Evolutionary conservation across 176 grass and related monocot genomes (phyloP), one percentile per base, ranked within the genome.

Genomic region (Oryza glaberrima): DNA sequence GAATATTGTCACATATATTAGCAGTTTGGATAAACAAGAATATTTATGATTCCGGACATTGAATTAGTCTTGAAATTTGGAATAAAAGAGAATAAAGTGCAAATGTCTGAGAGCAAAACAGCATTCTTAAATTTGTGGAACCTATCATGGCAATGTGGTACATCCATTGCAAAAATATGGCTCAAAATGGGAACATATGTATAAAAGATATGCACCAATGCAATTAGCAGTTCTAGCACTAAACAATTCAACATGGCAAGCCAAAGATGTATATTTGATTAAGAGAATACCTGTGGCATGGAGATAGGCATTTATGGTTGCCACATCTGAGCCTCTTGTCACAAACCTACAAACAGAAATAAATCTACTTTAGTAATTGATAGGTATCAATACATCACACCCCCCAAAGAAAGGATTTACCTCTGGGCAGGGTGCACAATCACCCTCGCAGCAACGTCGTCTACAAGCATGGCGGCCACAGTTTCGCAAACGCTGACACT

Each of bases 401-500:
- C 10, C 12, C 48, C 44, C 15, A 68, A 65, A 77, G 13, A 76
- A 67, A 66, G 71, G 4, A 68, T 64, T 68, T 44, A 93, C 96
- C 93, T 98, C 96, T 63, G 89, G 88, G 76, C 96, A 98, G 43
- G 91, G 77, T 78, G 80, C 83, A 70, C 96, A 98, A 85, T 93
- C 94, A 61, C 96, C 91, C 83, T 83, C 83, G 78, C 96, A 98
- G 67, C 96, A 98, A 73, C 96, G 91, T 41, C 89, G 91, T 69
- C 76, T 98, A 92, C 96, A 98, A 82, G 91, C 91, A 90, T 98
- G 96, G 61, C 89, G 87, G 11, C 96, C 91, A 90, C 96, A 98
- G 70, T 92, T 88, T 25, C 93, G 80, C 71, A 73, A 67, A 69
- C 77, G 87, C 48, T 95, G 96, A 16, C 96, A 98, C 85, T 98